Evolutionary conservation across 768 basidiomycete genomes (phyloP).

Genomic region (Lentinus brumalis): DNA sequence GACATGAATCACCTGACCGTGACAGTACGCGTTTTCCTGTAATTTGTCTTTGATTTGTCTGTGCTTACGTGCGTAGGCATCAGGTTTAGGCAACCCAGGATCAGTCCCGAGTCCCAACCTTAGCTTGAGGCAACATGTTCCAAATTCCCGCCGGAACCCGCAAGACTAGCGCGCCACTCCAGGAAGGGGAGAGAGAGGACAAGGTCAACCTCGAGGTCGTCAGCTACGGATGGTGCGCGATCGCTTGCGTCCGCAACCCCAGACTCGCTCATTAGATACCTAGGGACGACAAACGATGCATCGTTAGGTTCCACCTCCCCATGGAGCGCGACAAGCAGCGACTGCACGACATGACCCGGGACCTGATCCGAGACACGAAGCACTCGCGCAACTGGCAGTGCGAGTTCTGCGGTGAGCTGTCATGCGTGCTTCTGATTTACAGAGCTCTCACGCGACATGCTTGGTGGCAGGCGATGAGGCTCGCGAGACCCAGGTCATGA

Average conservation of each 20-base stretch:
- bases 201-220: conserved; percentile 7
- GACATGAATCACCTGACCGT: too few species aligned
- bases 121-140: too few species aligned
- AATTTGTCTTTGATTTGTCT: too few species aligned
- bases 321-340: conserved; percentile 4
- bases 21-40: too few species aligned
- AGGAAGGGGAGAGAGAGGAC: background rate
- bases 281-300: background rate
- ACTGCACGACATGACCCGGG: background rate
- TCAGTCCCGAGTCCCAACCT: too few species aligned
- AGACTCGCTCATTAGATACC: background rate
- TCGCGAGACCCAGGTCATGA: background rate
- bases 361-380: conserved; percentile 4
- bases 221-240: background rate
- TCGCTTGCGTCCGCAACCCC: background rate
- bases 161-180: background rate
- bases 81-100: too few species aligned
- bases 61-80: too few species aligned
- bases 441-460: background rate
- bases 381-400: conserved; percentile 9
- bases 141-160: too few species aligned
- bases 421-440: too few species aligned
- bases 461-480: background rate
- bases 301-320: conserved; percentile 8
- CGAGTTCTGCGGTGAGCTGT: conserved; percentile 11